Evolutionary conservation across 139 green algal genomes (phyloP), one percentile per base, ranked within the genome.

Genomic region (Chlamydomonas applanata): DNA sequence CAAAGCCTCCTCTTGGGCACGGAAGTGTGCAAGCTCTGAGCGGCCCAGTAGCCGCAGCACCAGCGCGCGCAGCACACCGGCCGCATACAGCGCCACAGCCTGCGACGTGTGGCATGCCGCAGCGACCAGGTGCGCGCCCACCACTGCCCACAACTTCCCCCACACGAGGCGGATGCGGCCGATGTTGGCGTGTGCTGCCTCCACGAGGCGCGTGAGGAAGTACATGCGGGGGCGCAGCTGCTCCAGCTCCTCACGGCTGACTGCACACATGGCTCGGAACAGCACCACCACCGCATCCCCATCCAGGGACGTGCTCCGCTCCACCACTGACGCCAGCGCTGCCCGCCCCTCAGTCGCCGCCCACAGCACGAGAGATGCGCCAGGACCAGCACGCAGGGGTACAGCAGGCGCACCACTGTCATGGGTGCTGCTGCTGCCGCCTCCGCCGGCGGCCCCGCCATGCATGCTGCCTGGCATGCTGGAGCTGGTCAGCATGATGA

Each of bases 251-350:
- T 96, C 90, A 25, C 92, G 80, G 75, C 82, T 89, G 14, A 97
- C 86, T 5, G 88, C 89, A 66, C 85, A 97, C 46, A 97, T 78
- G 2, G 94, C 91, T 22, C 92, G 85, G 52, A 97, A 87, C 68
- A 98, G 98, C 19, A 95, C 81, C 32, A 99, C 84, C n/a, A 98
- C 94, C 0, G 91, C 90, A 27, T 98, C 93, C 36, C 90, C 88
- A 76, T 94, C 86, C 79, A 99, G 85, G 3, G 11, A 61, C 3
- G 75, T 69, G 72, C 81, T 89, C 67, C 81, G 73, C 4, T 73
- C 57, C 61, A 86, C 92, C 1, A 93, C 40, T 20, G 64, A 32
- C 66, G 3, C 73, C 16, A 94, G 71, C 27, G 69, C 33, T 0
- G 59, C 57, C 0, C 73, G 66, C 24, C 64, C 70, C 32, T 73